Evolutionary conservation across 169 alveolate genomes (phyloP).

Genomic region (Plasmodium cynomolgi): DNA sequence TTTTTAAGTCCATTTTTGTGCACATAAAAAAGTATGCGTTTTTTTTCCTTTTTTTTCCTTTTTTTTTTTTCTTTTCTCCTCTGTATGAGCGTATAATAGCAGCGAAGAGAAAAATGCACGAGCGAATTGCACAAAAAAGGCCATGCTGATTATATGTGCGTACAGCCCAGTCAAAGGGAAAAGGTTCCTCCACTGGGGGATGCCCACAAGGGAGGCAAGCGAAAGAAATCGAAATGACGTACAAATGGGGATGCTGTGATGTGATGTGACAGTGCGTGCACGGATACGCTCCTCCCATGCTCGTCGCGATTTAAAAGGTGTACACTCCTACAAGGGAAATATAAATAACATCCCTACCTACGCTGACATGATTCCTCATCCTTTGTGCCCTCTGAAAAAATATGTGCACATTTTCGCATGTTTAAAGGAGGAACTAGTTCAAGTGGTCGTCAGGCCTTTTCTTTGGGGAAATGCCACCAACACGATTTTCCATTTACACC

Average conservation of each 20-base stretch:
- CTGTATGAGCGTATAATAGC: not conserved
- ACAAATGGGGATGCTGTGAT: not conserved
- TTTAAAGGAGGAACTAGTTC: not conserved
- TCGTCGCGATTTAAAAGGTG: not conserved
- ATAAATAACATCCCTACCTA: not conserved
- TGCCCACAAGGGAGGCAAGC: not conserved
- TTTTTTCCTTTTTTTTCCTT: not conserved
- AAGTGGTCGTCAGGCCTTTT: not conserved
- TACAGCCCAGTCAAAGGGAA: not conserved
- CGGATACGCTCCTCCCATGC: not conserved
- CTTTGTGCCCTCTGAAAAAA: not conserved
- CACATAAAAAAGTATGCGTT: not conserved
- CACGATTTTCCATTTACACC: not conserved
- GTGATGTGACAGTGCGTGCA: not conserved
- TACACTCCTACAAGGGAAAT: not conserved
- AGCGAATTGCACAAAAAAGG: not conserved
- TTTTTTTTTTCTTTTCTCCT: not conserved
- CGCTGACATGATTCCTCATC: not conserved
- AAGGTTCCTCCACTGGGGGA: not conserved
- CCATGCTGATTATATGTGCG: not conserved
- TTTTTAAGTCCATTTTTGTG: not conserved
- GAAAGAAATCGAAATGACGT: not conserved
- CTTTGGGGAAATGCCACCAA: not conserved
- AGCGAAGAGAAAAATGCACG: not conserved
- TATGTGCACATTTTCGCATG: not conserved